phyloP scores from a whole-genome alignment of 306 rosid species.

The Prunus mira region DNA sequence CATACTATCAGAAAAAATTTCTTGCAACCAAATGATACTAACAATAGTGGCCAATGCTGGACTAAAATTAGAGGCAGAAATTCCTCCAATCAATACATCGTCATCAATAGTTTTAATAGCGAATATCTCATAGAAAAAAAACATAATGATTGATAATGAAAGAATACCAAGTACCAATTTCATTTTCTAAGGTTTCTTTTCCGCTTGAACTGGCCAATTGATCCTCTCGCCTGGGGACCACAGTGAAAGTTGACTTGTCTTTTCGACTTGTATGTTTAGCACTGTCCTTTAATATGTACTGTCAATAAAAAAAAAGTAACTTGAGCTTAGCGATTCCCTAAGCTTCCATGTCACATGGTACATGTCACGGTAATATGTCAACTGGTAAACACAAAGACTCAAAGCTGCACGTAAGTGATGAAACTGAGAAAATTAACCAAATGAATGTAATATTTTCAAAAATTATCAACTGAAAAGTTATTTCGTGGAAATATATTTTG shows the following conservation, averaged over 20 bases:
- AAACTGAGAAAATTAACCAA: neutral
- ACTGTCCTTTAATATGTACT: slow-evolving; percentile 85
- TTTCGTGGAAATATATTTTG: neutral
- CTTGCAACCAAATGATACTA: neutral
- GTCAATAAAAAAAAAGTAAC: slow-evolving; percentile 34
- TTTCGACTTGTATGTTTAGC: slow-evolving; percentile 49
- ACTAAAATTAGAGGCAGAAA: neutral
- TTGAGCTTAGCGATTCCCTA: slow-evolving; percentile 7
- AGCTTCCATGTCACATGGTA: neutral
- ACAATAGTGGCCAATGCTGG: neutral
- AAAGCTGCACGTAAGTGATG: too few relatives aligned
- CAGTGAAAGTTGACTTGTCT: slow-evolving; percentile 60
- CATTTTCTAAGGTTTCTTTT: slow-evolving; percentile 50
- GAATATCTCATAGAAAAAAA: neutral
- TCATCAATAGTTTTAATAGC: neutral
- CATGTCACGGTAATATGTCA: neutral
- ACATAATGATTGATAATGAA: neutral
- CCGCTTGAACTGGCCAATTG: slow-evolving; percentile 50
- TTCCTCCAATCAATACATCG: neutral
- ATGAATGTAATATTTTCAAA: too few relatives aligned
- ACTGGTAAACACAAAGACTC: slow-evolving; percentile 1
- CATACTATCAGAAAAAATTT: neutral
- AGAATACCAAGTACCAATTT: slow-evolving; percentile 35
- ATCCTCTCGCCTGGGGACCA: slow-evolving; percentile 60
- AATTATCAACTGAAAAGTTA: neutral